These are phyloP conservation scores for Trichoderma gracile DNA, from an alignment of 2,329 filamentous ascomycete genomes.

Conservation along the genomic window DNA sequence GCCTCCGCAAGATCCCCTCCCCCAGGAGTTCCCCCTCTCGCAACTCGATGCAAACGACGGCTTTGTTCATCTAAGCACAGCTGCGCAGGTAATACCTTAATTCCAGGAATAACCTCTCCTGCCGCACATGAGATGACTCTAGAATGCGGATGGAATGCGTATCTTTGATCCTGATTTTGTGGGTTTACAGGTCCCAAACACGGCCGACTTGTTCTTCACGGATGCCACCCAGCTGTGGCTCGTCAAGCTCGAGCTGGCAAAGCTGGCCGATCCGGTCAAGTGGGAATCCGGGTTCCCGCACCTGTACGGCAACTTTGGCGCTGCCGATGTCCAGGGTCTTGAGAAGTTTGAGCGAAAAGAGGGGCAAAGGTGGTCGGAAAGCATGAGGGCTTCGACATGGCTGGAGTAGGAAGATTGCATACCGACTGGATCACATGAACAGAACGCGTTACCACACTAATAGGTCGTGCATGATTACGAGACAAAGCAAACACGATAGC, in stretches of 20 bases:
- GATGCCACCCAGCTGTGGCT: slow-evolving; percentile 47
- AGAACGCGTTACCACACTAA: too few relatives aligned
- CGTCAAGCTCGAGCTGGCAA: slow-evolving; percentile 54
- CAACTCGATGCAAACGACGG: slow-evolving; percentile 61
- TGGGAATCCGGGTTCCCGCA: slow-evolving; percentile 63
- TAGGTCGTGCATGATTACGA: too few relatives aligned
- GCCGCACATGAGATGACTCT: too few relatives aligned
- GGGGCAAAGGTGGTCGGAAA: slow-evolving; percentile 50
- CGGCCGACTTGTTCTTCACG: slow-evolving; percentile 49
- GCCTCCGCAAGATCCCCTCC: slow-evolving; percentile 55
- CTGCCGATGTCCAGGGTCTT: slow-evolving; percentile 50
- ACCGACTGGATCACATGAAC: neutral
- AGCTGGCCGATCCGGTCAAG: slow-evolving; percentile 47
- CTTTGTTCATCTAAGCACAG: slow-evolving; percentile 62
- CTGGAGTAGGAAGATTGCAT: slow-evolving; percentile 39
- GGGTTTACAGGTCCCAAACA: slow-evolving; percentile 47
- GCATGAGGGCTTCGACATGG: slow-evolving; percentile 45
- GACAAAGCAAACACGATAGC: neutral
- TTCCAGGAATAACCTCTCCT: too few relatives aligned
- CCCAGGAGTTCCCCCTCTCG: slow-evolving; percentile 56
- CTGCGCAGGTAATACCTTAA: slow-evolving; percentile 49
- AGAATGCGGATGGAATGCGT: too few relatives aligned
- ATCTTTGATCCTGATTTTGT: too few relatives aligned
- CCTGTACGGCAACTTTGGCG: slow-evolving; percentile 59
- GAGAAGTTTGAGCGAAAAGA: slow-evolving; percentile 49